Conservation (phyloP, 1,284 basidiomycete genomes). For the Athelia sp. region DNA sequence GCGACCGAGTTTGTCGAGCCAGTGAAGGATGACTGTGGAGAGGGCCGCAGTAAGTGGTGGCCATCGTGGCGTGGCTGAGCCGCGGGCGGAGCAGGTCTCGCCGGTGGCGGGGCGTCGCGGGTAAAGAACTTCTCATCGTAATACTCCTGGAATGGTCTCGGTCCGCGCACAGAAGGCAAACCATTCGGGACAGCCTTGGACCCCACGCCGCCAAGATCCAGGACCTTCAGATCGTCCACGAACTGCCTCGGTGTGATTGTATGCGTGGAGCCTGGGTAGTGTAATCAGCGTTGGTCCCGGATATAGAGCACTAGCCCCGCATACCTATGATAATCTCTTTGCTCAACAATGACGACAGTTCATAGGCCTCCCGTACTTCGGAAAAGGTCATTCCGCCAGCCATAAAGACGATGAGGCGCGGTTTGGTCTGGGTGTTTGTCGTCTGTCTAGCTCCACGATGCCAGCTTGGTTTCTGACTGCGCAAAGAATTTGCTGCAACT, state of each 20-base stretch:
- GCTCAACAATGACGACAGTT: slow-evolving; percentile 67
- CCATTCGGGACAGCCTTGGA: slow-evolving; percentile 74
- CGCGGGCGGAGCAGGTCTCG: slow-evolving; percentile 21
- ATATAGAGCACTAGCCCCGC: slow-evolving; percentile 18
- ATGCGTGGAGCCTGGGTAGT: slow-evolving; percentile 75
- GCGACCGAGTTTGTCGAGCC: slow-evolving; percentile 42
- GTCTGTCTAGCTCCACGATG: slow-evolving; percentile 55
- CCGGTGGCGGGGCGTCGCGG: slow-evolving; percentile 53
- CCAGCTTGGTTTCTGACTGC: slow-evolving; percentile 84
- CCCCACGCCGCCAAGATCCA: slow-evolving; percentile 76
- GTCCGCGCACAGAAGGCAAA: slow-evolving; percentile 47
- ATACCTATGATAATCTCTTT: slow-evolving; percentile 91
- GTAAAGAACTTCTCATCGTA: slow-evolving; percentile 78
- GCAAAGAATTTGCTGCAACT: slow-evolving; percentile 66
- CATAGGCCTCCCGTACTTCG: slow-evolving; percentile 88
- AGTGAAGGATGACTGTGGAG: slow-evolving; percentile 39
- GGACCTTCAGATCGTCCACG: slow-evolving; percentile 79
- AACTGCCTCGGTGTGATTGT: slow-evolving; percentile 80
- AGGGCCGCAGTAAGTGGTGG: slow-evolving; percentile 33
- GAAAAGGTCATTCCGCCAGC: slow-evolving; percentile 97
- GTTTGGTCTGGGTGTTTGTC: slow-evolving; percentile 55
- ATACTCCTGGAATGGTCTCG: slow-evolving; percentile 58
- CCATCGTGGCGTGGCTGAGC: slow-evolving; percentile 20
- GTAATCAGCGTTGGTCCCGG: neutral
- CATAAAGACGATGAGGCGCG: slow-evolving; percentile 88